phyloP scores from a whole-genome alignment of 2,329 filamentous ascomycete genomes.

The Coleophoma cylindrospora region DNA sequence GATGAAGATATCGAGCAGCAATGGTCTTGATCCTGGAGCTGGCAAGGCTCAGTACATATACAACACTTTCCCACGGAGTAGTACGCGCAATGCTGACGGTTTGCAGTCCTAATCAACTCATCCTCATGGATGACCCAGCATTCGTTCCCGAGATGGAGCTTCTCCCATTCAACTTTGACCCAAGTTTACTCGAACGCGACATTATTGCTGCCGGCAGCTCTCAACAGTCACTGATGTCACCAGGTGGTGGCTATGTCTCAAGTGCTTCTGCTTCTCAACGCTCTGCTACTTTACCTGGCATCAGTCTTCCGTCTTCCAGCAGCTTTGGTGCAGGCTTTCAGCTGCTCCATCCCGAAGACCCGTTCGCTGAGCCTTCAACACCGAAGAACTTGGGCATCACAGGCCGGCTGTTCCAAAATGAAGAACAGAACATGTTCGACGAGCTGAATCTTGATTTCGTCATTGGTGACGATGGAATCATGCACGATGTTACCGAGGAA shows the following conservation, averaged over 20 bases:
- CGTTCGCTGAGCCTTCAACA: conserved; percentile 26
- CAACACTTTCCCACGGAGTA: not conserved
- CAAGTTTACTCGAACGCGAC: conserved; percentile 34
- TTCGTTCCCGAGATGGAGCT: conserved; percentile 67
- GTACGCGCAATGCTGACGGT: conserved; percentile 2
- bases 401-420: conserved; percentile 26
- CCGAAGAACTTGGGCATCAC: conserved; percentile 20
- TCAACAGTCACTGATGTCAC: conserved; percentile 24
- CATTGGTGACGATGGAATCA: conserved; percentile 51
- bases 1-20: conserved; percentile 50
- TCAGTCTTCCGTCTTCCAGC: conserved; percentile 44
- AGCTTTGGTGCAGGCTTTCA: conserved; percentile 30
- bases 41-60: conserved; percentile 63
- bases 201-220: conserved; percentile 11
- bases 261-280: conserved; percentile 8
- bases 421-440: conserved; percentile 37
- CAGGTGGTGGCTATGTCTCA: conserved; percentile 20
- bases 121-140: conserved; percentile 75
- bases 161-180: conserved; percentile 51
- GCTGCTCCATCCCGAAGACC: conserved; percentile 20
- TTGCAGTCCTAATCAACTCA: conserved; percentile 66
- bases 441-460: conserved; percentile 51
- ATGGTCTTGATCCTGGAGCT: conserved; percentile 64
- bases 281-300: conserved; percentile 30
- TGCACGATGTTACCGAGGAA: conserved; percentile 38